Percentiles rank a stretch among this genome's conserved stretches.
These are phyloP conservation scores for Hypoxylon rickii DNA, from an alignment of 495 filamentous ascomycete genomes.

Conservation along the genomic window DNA sequence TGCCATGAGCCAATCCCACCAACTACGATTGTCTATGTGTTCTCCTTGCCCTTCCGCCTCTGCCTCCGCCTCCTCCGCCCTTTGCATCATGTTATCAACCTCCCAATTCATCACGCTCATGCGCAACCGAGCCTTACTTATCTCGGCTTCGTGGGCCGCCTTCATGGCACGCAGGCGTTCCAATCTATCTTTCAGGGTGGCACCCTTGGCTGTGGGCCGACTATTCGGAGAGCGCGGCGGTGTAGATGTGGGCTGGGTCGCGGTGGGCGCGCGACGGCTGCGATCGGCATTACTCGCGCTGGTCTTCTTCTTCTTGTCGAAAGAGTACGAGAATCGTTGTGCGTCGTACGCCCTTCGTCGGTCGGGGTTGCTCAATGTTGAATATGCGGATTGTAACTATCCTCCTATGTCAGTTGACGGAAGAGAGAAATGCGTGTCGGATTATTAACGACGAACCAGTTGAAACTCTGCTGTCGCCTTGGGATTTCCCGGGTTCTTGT, in stretches of 20 bases:
- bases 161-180: background rate
- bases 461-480: conserved; percentile 10
- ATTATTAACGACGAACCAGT: background rate
- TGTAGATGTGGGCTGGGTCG: background rate
- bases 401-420: background rate
- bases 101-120: background rate
- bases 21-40: background rate
- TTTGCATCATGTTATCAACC: background rate
- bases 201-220: background rate
- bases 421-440: background rate
- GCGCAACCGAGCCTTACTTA: background rate
- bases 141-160: background rate
- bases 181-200: background rate
- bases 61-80: background rate
- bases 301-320: background rate
- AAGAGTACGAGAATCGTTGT: background rate
- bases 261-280: background rate
- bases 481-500: conserved; percentile 70
- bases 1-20: background rate
- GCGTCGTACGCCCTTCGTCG: conserved; percentile 2
- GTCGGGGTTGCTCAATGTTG: background rate
- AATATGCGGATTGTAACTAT: conserved; percentile 5
- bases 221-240: background rate
- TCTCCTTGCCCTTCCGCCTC: background rate
- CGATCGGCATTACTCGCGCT: background rate